Percentiles rank a stretch among this genome's conserved stretches.
phyloP scores from a whole-genome alignment of 2,329 filamentous ascomycete genomes.

The Calonectria pseudoreteaudii region DNA sequence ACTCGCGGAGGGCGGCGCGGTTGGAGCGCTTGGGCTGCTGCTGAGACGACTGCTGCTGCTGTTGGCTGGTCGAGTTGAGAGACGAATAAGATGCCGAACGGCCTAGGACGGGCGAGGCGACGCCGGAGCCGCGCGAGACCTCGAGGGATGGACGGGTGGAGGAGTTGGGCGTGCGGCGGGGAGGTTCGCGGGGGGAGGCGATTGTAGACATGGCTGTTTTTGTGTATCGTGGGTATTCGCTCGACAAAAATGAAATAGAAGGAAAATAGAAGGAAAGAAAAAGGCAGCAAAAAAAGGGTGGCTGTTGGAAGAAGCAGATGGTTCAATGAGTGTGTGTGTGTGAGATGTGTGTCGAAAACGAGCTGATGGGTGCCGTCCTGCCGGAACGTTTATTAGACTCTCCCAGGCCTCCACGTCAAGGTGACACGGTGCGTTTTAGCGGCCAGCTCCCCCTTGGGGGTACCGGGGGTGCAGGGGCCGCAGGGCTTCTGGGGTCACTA shows the following conservation, averaged over 20 bases:
- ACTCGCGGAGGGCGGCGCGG: slow-evolving; percentile 89
- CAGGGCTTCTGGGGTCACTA: slow-evolving; percentile 32
- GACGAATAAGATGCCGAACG: slow-evolving; percentile 35
- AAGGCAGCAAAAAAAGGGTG: not conserved
- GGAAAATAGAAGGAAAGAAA: not conserved
- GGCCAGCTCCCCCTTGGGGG: slow-evolving; percentile 15
- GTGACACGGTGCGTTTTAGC: slow-evolving; percentile 37
- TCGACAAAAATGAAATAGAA: slow-evolving; percentile 41
- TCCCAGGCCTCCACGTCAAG: not conserved
- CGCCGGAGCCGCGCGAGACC: slow-evolving; percentile 65
- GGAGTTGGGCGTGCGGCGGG: slow-evolving; percentile 74
- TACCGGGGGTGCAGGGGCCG: slow-evolving; percentile 20
- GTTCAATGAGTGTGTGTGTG: not conserved
- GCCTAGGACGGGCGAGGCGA: slow-evolving; percentile 61
- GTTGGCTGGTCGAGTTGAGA: slow-evolving; percentile 8
- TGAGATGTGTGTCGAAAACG: not conserved
- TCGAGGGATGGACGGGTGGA: slow-evolving; percentile 83
- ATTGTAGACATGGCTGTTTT: slow-evolving; percentile 70
- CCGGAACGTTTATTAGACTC: not conserved
- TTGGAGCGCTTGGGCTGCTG: slow-evolving; percentile 70
- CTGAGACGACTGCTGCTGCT: slow-evolving; percentile 19
- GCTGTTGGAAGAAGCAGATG: not conserved
- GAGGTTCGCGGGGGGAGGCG: slow-evolving; percentile 70
- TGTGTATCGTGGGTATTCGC: not conserved
- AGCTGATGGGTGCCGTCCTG: not conserved